Evolutionary conservation across 2,329 filamentous ascomycete species (phyloP).

Genomic region (Monosporascus sp.): DNA sequence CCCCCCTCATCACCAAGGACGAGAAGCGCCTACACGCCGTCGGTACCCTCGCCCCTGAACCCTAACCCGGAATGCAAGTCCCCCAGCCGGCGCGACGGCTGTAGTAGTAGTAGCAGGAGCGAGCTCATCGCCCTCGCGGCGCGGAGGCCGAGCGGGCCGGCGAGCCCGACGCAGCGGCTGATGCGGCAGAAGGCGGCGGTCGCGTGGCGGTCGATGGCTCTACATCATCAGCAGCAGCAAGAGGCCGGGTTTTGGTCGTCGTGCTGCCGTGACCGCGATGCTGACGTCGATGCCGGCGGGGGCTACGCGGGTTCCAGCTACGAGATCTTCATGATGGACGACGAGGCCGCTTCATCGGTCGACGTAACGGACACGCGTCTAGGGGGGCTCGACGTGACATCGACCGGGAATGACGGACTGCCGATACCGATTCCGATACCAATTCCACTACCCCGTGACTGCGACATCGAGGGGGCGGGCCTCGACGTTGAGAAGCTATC

Average conservation of each 20-base stretch:
- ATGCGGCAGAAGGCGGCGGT: constrained; percentile 38
- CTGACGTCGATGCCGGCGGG: neutral
- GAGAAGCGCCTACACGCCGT: neutral
- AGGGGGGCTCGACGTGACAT: no score
- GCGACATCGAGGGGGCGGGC: no score
- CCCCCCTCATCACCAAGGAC: neutral
- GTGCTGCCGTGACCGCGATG: neutral
- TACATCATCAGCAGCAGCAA: constrained; percentile 8
- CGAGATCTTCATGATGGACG: no score
- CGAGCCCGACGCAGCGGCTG: constrained; percentile 36
- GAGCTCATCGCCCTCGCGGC: neutral
- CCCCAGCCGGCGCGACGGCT: neutral
- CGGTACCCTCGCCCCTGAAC: neutral
- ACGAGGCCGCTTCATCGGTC: no score
- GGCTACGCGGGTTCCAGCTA: neutral
- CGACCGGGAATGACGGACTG: no score
- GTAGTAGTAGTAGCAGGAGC: neutral
- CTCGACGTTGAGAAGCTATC: no score
- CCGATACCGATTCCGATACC: no score
- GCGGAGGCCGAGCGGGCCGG: constrained; percentile 13
- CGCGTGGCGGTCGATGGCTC: constrained; percentile 34
- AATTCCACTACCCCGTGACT: no score
- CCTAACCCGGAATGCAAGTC: neutral
- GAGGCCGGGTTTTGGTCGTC: no score
- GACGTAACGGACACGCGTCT: no score